Percentiles rank a stretch among this genome's conserved stretches.
Evolutionary conservation across 768 basidiomycete genomes (phyloP).

Genomic region (Tricholoma bakamatsutake): DNA sequence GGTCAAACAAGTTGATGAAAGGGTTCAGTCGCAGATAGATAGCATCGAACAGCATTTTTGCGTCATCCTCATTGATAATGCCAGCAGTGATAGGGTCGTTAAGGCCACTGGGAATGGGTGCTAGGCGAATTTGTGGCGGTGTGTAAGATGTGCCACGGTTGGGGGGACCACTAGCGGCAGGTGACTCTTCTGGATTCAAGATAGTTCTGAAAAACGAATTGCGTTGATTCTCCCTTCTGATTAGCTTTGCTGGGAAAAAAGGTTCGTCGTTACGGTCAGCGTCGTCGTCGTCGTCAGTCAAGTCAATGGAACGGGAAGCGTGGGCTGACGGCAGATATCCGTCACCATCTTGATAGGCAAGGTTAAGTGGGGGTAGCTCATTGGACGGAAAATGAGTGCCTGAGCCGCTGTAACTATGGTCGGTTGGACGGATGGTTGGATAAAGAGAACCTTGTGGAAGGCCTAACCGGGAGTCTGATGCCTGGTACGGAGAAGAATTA

Average conservation of each 20-base stretch:
- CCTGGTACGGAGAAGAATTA: conserved; percentile 26
- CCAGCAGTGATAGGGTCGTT: conserved; percentile 70
- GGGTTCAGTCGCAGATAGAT: conserved; percentile 84
- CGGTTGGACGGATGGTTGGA: conserved; percentile 23
- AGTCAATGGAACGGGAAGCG: conserved; percentile 35
- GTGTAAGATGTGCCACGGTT: conserved; percentile 34
- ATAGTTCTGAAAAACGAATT: conserved; percentile 83
- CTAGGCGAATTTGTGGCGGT: conserved; percentile 32
- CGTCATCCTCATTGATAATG: conserved; percentile 64
- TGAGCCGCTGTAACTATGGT: conserved; percentile 27
- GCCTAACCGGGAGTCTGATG: conserved; percentile 25
- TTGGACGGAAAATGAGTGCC: conserved; percentile 36
- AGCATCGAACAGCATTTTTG: conserved; percentile 67
- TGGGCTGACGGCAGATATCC: conserved; percentile 31
- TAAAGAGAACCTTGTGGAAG: conserved; percentile 25
- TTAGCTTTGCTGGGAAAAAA: conserved; percentile 71
- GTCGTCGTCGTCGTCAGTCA: conserved; percentile 65
- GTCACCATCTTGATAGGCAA: conserved; percentile 30
- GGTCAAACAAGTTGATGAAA: conserved; percentile 86
- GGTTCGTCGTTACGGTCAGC: conserved; percentile 54
- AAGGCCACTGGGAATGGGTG: conserved; percentile 33
- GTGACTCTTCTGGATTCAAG: conserved; percentile 62
- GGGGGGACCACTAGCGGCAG: conserved; percentile 25
- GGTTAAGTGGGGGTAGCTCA: conserved; percentile 44
- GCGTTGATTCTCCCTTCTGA: conserved; percentile 61